phyloP scores from a whole-genome alignment of 208 protist species.

The Leishmania amazonensis region DNA sequence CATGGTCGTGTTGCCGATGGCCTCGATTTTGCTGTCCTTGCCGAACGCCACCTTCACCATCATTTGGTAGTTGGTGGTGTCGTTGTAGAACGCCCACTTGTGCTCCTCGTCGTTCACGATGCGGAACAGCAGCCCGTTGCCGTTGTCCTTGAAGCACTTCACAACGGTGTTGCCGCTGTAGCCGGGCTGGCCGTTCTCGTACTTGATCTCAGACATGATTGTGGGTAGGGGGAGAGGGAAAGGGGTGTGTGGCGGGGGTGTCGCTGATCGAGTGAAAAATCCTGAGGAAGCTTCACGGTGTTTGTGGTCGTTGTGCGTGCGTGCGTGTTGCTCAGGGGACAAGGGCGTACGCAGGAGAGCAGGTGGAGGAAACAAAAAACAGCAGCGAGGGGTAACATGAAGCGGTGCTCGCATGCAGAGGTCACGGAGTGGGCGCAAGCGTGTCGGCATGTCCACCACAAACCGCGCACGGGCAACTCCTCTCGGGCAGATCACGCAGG shows the following conservation, averaged over 20 bases:
- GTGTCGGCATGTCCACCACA: not conserved
- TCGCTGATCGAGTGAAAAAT: not conserved
- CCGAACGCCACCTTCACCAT: slow-evolving; percentile 72
- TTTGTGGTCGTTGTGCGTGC: not conserved
- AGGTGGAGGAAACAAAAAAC: not conserved
- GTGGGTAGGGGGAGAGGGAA: not conserved
- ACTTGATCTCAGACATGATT: slow-evolving; percentile 56
- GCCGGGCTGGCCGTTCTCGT: slow-evolving; percentile 66
- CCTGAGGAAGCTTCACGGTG: not conserved
- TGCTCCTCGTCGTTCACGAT: slow-evolving; percentile 77
- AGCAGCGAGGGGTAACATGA: not conserved
- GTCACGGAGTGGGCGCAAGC: not conserved
- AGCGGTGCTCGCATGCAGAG: not conserved
- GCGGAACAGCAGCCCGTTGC: slow-evolving; percentile 85
- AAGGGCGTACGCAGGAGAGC: not conserved
- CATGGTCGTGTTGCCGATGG: slow-evolving; percentile 64
- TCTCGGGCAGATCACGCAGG: not conserved
- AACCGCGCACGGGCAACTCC: not conserved
- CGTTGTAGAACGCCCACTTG: slow-evolving; percentile 88
- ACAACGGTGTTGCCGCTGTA: slow-evolving; percentile 56
- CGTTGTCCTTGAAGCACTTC: slow-evolving; percentile 84
- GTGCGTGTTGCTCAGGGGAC: slow-evolving; percentile 9
- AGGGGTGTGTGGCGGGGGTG: not conserved
- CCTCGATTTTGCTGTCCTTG: slow-evolving; percentile 67
- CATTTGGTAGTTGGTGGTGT: slow-evolving; percentile 82